Evolutionary conservation across 2,329 filamentous ascomycete genomes (phyloP).

Genomic region (Penicillium sp.): DNA sequence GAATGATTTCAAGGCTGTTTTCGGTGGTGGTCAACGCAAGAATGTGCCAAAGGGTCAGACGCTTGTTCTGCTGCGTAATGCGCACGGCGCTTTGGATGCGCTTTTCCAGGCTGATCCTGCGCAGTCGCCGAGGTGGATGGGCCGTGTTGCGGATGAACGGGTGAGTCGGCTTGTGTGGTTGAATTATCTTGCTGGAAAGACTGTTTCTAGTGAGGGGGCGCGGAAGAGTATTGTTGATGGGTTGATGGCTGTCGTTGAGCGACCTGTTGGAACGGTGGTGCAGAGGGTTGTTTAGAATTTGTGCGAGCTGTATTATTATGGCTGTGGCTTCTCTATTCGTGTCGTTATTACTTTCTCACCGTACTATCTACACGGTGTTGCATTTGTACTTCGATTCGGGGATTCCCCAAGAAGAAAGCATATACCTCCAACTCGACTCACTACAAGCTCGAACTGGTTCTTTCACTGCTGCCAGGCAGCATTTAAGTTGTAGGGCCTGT

Average conservation of each 20-base stretch:
- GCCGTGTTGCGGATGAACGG: constrained; percentile 73
- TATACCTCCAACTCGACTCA: not conserved
- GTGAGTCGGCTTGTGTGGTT: constrained; percentile 82
- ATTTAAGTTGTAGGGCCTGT: not conserved
- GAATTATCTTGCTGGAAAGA: constrained; percentile 82
- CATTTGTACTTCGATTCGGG: not conserved
- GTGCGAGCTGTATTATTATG: not conserved
- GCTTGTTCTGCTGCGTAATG: constrained; percentile 68
- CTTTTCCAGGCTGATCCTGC: constrained; percentile 58
- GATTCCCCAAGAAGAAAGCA: not conserved
- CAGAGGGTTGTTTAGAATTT: constrained; percentile 60
- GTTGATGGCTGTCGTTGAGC: constrained; percentile 80
- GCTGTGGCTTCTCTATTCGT: not conserved
- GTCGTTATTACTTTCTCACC: constrained; percentile 1
- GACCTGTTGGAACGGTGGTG: constrained; percentile 83
- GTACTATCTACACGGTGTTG: constrained; percentile 1
- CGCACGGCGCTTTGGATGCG: constrained; percentile 63
- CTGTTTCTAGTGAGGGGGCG: constrained; percentile 80
- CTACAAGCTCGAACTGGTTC: not conserved
- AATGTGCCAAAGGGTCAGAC: constrained; percentile 78
- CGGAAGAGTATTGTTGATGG: constrained; percentile 81
- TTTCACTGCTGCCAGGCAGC: not conserved
- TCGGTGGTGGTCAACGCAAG: constrained; percentile 65
- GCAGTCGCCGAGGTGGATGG: constrained; percentile 58
- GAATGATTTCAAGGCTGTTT: constrained; percentile 75